Evolutionary conservation across 805 yeast species (phyloP), one percentile per base, ranked within the genome.

Genomic region (Candida boidinii): DNA sequence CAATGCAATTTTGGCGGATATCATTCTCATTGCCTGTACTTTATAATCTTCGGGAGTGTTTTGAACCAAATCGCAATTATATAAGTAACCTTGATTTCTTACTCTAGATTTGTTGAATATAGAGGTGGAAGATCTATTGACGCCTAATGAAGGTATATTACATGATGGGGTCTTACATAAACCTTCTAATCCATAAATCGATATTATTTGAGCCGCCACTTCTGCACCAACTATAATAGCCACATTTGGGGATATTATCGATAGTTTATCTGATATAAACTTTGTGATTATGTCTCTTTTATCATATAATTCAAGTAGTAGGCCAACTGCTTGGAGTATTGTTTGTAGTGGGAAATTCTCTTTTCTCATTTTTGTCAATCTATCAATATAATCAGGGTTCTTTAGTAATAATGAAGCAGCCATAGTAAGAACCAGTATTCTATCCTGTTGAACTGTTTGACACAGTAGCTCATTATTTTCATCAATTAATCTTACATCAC

Each of bases 121-220:
- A 14, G 60, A 47, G 0, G 62, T 52, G 36, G 52, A 44, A 26
- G 56, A 53, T 33, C 67, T 56, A 27, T 66, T 67, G 11, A 71
- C 70, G 0, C 95, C 96, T 30, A 85, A 58, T 0, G 94, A 73
- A 0, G 95, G 76, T 16, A 90, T 47, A 49, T 90, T 90, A 46
- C 96, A 84, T 4, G 95, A 68, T 0, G 96, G 95, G 0, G 83
- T 73, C 20, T 55, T 58, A 3, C 86, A 73, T 8, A 90, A 57
- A 6, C 73, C 77, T 10, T 58, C 59, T 4, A 90, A 53, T 0
- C 94, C 86, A 2, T 94, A 94, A 13, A 70, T 63, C 1, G 84
- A 70, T 17, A 90, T 57, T 13, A 92, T 54, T 44, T 81, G 84
- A 0, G 94, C 79, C 0, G 95, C 73, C 0, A 82, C 70, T 5